Conservation (phyloP, 768 basidiomycete genomes). For the Amyloporia xantha region DNA sequence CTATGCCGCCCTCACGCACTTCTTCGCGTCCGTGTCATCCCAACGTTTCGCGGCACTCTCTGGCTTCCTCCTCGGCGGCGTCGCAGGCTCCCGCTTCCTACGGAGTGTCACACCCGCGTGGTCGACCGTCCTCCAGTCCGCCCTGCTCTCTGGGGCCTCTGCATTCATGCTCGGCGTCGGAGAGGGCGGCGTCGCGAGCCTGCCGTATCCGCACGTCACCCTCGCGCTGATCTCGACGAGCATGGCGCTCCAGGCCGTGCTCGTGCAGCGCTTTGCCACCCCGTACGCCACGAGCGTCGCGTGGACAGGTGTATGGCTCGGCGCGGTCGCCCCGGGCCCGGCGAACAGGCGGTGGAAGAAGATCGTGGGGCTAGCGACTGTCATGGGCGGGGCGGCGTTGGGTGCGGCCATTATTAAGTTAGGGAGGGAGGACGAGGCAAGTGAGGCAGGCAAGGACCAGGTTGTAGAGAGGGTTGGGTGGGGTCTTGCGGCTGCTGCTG, state of each 20-base stretch:
- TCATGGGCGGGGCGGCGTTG: slow-evolving; percentile 2
- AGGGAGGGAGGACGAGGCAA: neutral
- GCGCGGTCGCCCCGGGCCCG: neutral
- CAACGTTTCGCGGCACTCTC: neutral
- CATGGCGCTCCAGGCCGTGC: slow-evolving; percentile 5
- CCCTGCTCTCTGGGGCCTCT: neutral
- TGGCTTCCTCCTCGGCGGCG: slow-evolving; percentile 3
- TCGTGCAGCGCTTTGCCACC: slow-evolving; percentile 2
- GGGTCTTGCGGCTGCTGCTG: neutral
- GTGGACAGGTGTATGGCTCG: slow-evolving; percentile 4
- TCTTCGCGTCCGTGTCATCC: neutral
- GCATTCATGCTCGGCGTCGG: neutral
- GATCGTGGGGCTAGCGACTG: neutral
- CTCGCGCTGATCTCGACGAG: slow-evolving; percentile 1
- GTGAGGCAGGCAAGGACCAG: neutral
- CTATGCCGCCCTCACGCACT: neutral
- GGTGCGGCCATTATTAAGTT: neutral
- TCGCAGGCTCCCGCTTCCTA: neutral
- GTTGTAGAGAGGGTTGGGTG: neutral
- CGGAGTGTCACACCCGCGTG: neutral
- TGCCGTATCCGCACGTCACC: slow-evolving; percentile 1
- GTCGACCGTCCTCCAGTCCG: neutral
- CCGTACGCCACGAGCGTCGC: slow-evolving; percentile 5
- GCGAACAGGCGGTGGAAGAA: neutral
- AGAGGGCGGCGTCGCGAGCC: neutral